Base-by-base conservation (phyloP, 2,329 filamentous ascomycete species). In the Trichophyton simii region DNA sequence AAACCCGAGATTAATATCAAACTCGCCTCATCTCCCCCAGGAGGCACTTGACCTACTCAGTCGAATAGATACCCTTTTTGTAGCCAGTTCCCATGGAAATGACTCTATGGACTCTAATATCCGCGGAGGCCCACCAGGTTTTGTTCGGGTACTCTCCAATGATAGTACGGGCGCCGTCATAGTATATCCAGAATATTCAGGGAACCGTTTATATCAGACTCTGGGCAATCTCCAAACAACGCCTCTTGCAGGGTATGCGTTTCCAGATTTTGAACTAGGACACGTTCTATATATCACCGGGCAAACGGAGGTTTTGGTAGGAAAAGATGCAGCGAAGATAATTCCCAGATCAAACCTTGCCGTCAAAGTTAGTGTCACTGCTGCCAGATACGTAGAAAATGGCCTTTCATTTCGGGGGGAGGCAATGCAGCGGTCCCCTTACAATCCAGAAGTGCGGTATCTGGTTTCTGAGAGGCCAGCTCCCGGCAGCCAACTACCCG, bases 51-150 rank as follows among this genome's bases (percentile, higher is more conserved):
- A 80, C 6, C 69, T 94, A 34, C 74, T 95, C 15, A 69, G 71
- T 1, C 79, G 80, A 64, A 82, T 87, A 1, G 90, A 95, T 70
- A 78, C 91, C 66, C 85, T 95, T 72, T 95, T 95, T 73, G 75
- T 95, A 44, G 86, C 88, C 18, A 88, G 83, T 20, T 82, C 81
- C 0, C 79, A 87, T 67, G 79, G 82, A 13, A 69, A 72, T 3
- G 72, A 76, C 13, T 83, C 84, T 60, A 95, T 95, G 89, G 89
- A 95, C 71, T 88, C 86, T 5, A 95, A 95, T 69, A 83, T 89
- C 67, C 83, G 90, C 4, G 90, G 90, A 42, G 90, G 90, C 0
- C 79, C 84, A 1, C 78, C 79, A 0, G 90, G 89, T 0, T 92
- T 95, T 68, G 76, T 92, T 20, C 81, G 89, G 25, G 77, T 92